phyloP scores from a whole-genome alignment of 306 rosid species.

The Rosa rugosa region DNA sequence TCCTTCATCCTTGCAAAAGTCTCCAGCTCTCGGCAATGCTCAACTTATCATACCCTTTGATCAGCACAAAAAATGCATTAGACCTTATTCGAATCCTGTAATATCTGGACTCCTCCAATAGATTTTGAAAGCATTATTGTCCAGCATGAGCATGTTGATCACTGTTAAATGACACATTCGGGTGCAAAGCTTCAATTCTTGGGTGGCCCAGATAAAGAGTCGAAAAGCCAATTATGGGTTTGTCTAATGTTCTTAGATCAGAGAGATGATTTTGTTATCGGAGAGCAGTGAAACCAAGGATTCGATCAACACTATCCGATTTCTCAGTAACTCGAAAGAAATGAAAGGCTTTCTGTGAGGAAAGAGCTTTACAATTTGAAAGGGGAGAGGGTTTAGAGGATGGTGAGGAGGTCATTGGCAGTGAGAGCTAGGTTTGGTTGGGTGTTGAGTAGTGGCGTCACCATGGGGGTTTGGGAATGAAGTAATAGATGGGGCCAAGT shows the following conservation, averaged over 20 bases:
- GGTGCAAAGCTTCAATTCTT: conserved; percentile 22
- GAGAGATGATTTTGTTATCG: too few relatives aligned
- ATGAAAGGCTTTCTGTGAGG: too few relatives aligned
- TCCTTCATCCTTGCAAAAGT: conserved; percentile 51
- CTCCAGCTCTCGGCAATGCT: conserved; percentile 48
- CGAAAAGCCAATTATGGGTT: conserved; percentile 32
- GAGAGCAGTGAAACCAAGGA: too few relatives aligned
- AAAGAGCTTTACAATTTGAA: too few relatives aligned
- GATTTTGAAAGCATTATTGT: conserved; percentile 32
- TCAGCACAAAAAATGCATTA: conserved; percentile 41
- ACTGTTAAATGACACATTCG: conserved; percentile 24
- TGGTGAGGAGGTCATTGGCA: too few relatives aligned
- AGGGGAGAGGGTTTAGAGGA: too few relatives aligned
- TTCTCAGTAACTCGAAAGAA: too few relatives aligned
- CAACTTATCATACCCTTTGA: conserved; percentile 29
- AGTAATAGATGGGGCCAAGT: too few relatives aligned
- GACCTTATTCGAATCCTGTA: conserved; percentile 39
- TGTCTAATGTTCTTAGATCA: conserved; percentile 24
- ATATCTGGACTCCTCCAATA: conserved; percentile 54
- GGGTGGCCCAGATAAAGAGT: conserved; percentile 69
- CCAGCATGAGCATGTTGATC: conserved; percentile 27
- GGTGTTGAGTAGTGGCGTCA: too few relatives aligned
- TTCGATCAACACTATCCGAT: too few relatives aligned
- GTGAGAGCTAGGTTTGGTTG: too few relatives aligned
- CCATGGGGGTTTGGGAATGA: too few relatives aligned